Conservation (phyloP, 257 asterid species). For the Solanum dulcamara region DNA sequence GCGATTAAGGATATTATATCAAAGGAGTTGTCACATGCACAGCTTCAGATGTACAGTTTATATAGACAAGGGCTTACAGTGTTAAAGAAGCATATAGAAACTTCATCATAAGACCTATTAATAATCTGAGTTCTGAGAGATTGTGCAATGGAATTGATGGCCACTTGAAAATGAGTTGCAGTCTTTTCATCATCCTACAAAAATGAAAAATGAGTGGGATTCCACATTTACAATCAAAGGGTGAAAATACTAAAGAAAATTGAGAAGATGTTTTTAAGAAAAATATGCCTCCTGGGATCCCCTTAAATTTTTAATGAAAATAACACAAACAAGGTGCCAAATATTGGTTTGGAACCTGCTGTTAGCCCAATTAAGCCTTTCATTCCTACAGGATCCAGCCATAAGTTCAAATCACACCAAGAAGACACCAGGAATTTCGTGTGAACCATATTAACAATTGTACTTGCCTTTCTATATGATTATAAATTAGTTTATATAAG, state of each 20-base stretch:
- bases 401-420: background rate
- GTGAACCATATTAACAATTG: background rate
- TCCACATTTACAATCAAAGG: background rate
- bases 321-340: background rate
- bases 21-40: background rate
- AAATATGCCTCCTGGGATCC: background rate
- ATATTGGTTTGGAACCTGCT: background rate
- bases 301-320: background rate
- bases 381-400: background rate
- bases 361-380: background rate
- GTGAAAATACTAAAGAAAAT: background rate
- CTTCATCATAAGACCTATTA: constrained; percentile 83
- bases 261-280: background rate
- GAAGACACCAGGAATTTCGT: background rate
- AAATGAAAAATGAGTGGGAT: background rate
- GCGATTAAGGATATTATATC: background rate
- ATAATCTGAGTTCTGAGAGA: constrained; percentile 85
- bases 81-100: constrained; percentile 87
- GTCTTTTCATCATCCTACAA: constrained; percentile 52
- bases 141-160: constrained; percentile 45
- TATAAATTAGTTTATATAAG: background rate
- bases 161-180: constrained; percentile 50
- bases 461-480: background rate
- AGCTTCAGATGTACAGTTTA: background rate
- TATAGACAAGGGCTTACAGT: constrained; percentile 47